Base-by-base conservation (phyloP, 75 land plant genomes). In the Pinus taeda region DNA sequence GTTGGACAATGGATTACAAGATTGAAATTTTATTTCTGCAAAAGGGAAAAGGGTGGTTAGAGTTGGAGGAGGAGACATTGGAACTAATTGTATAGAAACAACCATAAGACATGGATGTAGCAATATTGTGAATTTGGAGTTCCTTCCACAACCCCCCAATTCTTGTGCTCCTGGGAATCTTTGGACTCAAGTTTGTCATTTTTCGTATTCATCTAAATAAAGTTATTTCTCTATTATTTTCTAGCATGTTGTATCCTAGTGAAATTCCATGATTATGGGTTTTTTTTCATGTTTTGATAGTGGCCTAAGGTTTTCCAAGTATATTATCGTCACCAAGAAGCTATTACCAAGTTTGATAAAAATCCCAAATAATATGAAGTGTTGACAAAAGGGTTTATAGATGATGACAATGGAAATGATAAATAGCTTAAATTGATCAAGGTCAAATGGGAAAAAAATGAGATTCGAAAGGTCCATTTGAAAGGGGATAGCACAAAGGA, bases 1-100 rank as follows among this genome's bases (percentile, higher is more conserved):
- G 82, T 87, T 97, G 24, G 99, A 97, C 70, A 93, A 91, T 83
- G 79, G 82, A 59, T 83, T 97, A 60, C 71, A 91, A 66, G 98
- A 97, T 86, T 91, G 91, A 3, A 91, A 93, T 3, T 97, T 86
- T 83, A 95, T 97, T 14, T 95, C 95, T 77, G 99, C 98, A 15
- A 90, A 92, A 83, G 98, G 91, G 17, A 97, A 97, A 88, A 90
- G 86, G 79, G 94, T 95, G 71, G 93, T 97, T 12, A 94, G 95
- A 4, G 95, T 97, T 77, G 98, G 99, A 61, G 99, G 99, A 22
- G 99, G 99, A 70, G 99, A 97, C 73, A 97, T 98, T 71, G 99
- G 99, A 9, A 97, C 95, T 6, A 98, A 97, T 77, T 97, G 99
- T 77, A 89, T 97, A 53, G 98, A 86, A 20, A 97, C 99, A 57